These are phyloP conservation scores for Schwanniomyces pseudopolymorphus DNA, from an alignment of 805 yeast genomes.

Conservation along the genomic window DNA sequence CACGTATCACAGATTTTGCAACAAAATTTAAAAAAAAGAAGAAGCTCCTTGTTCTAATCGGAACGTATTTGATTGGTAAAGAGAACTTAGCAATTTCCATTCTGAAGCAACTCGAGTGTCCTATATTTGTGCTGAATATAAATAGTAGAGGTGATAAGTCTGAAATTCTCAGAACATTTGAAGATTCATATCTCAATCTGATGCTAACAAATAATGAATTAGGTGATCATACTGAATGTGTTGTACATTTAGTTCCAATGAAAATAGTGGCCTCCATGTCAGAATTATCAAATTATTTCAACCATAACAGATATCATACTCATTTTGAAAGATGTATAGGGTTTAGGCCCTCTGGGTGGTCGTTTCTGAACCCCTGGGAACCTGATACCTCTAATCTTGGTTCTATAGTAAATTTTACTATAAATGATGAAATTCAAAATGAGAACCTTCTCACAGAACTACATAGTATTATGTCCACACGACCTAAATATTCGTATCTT, in stretches of 20 bases:
- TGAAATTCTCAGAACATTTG: slow-evolving; percentile 44
- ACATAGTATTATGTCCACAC: slow-evolving; percentile 12
- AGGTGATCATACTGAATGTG: slow-evolving; percentile 45
- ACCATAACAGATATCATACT: slow-evolving; percentile 40
- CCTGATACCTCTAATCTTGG: not conserved
- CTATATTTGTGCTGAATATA: slow-evolving; percentile 52
- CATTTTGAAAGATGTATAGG: slow-evolving; percentile 66
- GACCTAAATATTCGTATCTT: slow-evolving; percentile 20
- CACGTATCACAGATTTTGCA: slow-evolving; percentile 40
- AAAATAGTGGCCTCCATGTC: slow-evolving; percentile 47
- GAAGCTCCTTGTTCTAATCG: slow-evolving; percentile 63
- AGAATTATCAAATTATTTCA: slow-evolving; percentile 50
- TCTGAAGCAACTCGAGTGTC: slow-evolving; percentile 50
- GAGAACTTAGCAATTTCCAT: slow-evolving; percentile 76
- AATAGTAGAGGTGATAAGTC: slow-evolving; percentile 44
- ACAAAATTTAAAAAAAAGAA: slow-evolving; percentile 22
- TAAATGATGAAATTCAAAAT: not conserved
- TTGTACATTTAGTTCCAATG: slow-evolving; percentile 73
- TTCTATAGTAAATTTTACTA: not conserved
- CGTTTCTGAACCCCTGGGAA: slow-evolving; percentile 34
- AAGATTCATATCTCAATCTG: slow-evolving; percentile 39
- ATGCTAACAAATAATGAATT: slow-evolving; percentile 30
- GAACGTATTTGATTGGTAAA: slow-evolving; percentile 91
- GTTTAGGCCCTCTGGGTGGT: slow-evolving; percentile 90
- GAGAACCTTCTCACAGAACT: slow-evolving; percentile 1